phyloP scores from a whole-genome alignment of 179 eudicot genomes.

The Pouteria campechiana region DNA sequence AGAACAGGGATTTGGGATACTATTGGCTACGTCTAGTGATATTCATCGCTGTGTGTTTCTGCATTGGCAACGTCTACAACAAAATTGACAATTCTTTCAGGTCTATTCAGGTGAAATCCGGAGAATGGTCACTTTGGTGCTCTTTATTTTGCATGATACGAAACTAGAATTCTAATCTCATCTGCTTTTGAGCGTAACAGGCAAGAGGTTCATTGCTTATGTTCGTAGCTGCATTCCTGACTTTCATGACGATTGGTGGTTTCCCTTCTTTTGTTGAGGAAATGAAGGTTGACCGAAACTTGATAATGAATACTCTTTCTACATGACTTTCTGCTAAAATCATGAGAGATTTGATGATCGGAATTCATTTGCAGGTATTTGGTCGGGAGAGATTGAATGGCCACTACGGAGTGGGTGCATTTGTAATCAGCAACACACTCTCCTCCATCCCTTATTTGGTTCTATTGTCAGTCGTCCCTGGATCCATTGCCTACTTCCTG shows the following conservation, averaged over 20 bases:
- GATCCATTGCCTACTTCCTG: constrained; percentile 21
- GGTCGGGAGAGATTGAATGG: constrained; percentile 29
- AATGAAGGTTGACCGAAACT: constrained; percentile 24
- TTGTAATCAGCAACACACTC: constrained; percentile 20
- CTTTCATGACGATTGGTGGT: constrained; percentile 37
- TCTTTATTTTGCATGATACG: background rate
- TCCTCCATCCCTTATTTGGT: constrained; percentile 28
- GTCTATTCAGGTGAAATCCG: constrained; percentile 64
- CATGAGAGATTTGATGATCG: too few species aligned
- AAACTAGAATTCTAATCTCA: background rate
- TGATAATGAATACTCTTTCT: too few species aligned
- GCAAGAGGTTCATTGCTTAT: constrained; percentile 37
- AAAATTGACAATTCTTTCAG: constrained; percentile 33
- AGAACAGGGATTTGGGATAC: constrained; percentile 79
- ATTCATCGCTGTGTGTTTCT: constrained; percentile 35
- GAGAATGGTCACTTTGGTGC: too few species aligned
- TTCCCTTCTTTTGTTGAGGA: constrained; percentile 46
- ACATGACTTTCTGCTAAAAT: too few species aligned
- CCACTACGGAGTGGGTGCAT: constrained; percentile 26
- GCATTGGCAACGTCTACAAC: constrained; percentile 51
- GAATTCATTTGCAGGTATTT: constrained; percentile 16
- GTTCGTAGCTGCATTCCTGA: constrained; percentile 31
- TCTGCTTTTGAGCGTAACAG: constrained; percentile 4
- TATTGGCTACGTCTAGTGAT: constrained; percentile 66
- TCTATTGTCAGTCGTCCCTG: constrained; percentile 23